Evolutionary conservation across 345 rosid genomes (phyloP).

Genomic region (Lumnitzera littorea): DNA sequence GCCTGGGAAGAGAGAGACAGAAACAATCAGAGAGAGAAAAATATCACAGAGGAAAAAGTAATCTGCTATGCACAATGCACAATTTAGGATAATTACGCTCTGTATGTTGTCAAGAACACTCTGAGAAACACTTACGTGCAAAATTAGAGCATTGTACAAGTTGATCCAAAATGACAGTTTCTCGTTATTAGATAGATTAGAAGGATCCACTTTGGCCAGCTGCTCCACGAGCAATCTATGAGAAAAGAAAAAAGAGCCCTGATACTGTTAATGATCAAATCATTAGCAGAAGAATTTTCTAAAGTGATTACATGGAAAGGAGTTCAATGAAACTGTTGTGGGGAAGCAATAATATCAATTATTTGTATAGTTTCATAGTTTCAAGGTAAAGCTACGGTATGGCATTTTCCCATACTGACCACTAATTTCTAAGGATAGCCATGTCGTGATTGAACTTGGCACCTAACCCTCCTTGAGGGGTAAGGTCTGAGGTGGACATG

Average conservation of each 20-base stretch:
- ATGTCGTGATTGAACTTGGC: too few species aligned
- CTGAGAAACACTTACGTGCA: conserved; percentile 42
- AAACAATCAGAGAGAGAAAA: not conserved
- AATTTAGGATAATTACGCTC: too few species aligned
- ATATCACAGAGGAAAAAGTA: not conserved
- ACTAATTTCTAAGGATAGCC: too few species aligned
- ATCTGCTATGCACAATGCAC: too few species aligned
- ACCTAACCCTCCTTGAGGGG: too few species aligned
- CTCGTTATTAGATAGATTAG: conserved; percentile 35
- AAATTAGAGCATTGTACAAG: conserved; percentile 57
- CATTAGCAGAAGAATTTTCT: conserved; percentile 1
- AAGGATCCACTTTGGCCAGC: conserved; percentile 42
- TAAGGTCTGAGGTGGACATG: too few species aligned
- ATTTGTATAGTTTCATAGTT: not conserved
- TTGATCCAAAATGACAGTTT: conserved; percentile 75
- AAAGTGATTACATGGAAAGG: not conserved
- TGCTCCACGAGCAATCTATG: conserved; percentile 59
- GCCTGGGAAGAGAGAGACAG: conserved; percentile 35
- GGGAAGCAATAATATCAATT: not conserved
- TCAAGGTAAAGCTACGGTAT: too few species aligned
- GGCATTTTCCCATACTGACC: too few species aligned
- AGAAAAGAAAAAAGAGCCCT: not conserved
- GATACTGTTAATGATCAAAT: conserved; percentile 1
- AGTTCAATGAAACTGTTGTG: too few species aligned
- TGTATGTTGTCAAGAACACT: too few species aligned